These are phyloP conservation scores for Chaetomiaceae sp. DNA, from an alignment of 2,329 filamentous ascomycete genomes.

Conservation along the genomic window DNA sequence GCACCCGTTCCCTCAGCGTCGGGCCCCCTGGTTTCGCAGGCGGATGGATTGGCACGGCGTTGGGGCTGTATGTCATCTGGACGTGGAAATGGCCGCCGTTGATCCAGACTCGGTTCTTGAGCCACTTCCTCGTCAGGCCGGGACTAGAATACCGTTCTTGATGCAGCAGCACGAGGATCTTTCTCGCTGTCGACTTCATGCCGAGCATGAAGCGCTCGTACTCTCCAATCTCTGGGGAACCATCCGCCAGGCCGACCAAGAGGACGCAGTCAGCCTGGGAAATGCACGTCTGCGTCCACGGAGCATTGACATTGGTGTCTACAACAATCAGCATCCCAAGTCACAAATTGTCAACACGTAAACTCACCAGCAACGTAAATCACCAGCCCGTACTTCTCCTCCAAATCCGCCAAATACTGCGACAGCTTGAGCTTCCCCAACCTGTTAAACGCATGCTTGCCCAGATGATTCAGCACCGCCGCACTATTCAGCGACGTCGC, in stretches of 20 bases:
- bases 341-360: background rate
- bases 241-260: constrained; percentile 84
- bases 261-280: constrained; percentile 95
- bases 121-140: constrained; percentile 82
- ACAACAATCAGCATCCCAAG: background rate
- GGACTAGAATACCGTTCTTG: constrained; percentile 80
- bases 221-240: constrained; percentile 85
- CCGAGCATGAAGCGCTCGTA: constrained; percentile 95
- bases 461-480: constrained; percentile 89
- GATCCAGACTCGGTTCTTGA: constrained; percentile 92
- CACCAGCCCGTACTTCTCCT: constrained; percentile 95
- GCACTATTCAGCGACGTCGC: constrained; percentile 91
- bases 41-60: constrained; percentile 70
- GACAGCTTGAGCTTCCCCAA: constrained; percentile 96
- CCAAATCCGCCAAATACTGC: constrained; percentile 91
- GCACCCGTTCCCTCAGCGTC: constrained; percentile 85
- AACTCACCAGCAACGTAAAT: constrained; percentile 78
- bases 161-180: constrained; percentile 86
- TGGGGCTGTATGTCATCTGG: constrained; percentile 83
- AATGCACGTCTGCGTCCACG: constrained; percentile 98
- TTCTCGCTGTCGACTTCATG: constrained; percentile 94
- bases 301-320: constrained; percentile 95
- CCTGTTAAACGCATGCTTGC: constrained; percentile 91
- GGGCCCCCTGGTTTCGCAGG: constrained; percentile 75
- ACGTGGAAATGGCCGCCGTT: constrained; percentile 97